These are phyloP conservation scores for Melampsora larici-populina DNA, from an alignment of 1,284 basidiomycete species.

Conservation along the genomic window DNA sequence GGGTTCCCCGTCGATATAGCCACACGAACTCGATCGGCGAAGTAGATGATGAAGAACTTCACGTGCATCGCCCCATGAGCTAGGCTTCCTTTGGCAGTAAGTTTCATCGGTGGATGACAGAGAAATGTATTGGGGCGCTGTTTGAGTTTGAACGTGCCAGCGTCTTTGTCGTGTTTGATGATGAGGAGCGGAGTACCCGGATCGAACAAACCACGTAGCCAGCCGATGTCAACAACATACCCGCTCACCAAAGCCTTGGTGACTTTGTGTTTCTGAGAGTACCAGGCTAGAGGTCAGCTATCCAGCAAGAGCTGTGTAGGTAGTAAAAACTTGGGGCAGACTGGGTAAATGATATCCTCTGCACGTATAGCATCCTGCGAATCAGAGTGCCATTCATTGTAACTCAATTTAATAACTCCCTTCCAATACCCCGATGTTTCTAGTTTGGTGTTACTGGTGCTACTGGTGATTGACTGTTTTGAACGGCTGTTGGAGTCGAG, in stretches of 20 bases:
- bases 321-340: not conserved
- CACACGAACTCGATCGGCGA: constrained; percentile 27
- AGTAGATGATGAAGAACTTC: constrained; percentile 39
- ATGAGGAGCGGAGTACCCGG: constrained; percentile 24
- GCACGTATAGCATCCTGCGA: constrained; percentile 17
- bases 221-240: constrained; percentile 25
- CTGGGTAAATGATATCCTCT: constrained; percentile 34
- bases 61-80: constrained; percentile 30
- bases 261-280: constrained; percentile 18
- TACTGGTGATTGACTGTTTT: not conserved
- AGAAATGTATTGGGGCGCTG: constrained; percentile 28
- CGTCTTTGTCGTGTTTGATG: constrained; percentile 35
- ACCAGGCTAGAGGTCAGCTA: not conserved
- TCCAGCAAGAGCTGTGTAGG: no score
- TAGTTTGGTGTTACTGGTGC: not conserved
- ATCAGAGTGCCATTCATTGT: constrained; percentile 21
- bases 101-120: constrained; percentile 35
- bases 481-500: not conserved
- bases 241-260: constrained; percentile 31
- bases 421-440: constrained; percentile 23
- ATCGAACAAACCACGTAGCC: constrained; percentile 36
- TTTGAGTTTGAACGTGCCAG: constrained; percentile 26
- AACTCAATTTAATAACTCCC: constrained; percentile 13
- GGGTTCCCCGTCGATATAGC: constrained; percentile 37
- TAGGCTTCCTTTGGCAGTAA: constrained; percentile 9